phyloP scores from a whole-genome alignment of 129 eudicot genomes.

The Ambrosia artemisiifolia region DNA sequence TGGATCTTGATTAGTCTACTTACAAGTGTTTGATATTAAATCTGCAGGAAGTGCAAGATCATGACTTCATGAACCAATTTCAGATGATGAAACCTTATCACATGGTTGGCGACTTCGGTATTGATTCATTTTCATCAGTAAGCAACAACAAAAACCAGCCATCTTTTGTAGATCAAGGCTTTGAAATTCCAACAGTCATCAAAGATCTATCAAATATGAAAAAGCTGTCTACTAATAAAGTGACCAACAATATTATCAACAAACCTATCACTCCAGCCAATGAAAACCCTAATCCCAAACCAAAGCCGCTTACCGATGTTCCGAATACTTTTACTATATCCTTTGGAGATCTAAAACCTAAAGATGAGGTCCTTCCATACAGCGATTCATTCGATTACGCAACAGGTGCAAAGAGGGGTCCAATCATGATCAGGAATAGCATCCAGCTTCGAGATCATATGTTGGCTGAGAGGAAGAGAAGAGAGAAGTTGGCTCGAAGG shows the following conservation, averaged over 20 bases:
- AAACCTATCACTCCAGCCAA: slow-evolving; percentile 2
- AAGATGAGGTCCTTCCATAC: slow-evolving; percentile 30
- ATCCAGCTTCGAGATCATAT: slow-evolving; percentile 57
- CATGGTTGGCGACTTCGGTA: slow-evolving; percentile 25
- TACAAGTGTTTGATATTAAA: neutral
- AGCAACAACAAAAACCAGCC: slow-evolving; percentile 29
- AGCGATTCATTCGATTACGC: slow-evolving; percentile 25
- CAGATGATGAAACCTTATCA: slow-evolving; percentile 40
- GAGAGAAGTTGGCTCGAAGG: slow-evolving; percentile 51
- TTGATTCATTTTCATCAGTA: slow-evolving; percentile 37
- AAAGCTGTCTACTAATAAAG: slow-evolving; percentile 8
- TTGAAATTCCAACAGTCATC: slow-evolving; percentile 12
- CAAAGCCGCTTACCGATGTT: neutral
- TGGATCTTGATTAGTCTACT: neutral
- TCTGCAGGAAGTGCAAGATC: slow-evolving; percentile 36
- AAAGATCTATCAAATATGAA: slow-evolving; percentile 2
- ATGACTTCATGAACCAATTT: slow-evolving; percentile 34
- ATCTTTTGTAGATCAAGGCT: slow-evolving; percentile 30
- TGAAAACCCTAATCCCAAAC: slow-evolving; percentile 26
- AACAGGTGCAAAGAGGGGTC: slow-evolving; percentile 3
- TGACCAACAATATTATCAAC: slow-evolving; percentile 14
- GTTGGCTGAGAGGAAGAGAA: slow-evolving; percentile 63
- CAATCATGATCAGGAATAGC: slow-evolving; percentile 31
- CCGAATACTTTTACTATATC: slow-evolving; percentile 33
- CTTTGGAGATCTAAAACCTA: slow-evolving; percentile 35